Base-by-base conservation (phyloP, 495 filamentous ascomycete species). In the Aspergillus cristatus region DNA sequence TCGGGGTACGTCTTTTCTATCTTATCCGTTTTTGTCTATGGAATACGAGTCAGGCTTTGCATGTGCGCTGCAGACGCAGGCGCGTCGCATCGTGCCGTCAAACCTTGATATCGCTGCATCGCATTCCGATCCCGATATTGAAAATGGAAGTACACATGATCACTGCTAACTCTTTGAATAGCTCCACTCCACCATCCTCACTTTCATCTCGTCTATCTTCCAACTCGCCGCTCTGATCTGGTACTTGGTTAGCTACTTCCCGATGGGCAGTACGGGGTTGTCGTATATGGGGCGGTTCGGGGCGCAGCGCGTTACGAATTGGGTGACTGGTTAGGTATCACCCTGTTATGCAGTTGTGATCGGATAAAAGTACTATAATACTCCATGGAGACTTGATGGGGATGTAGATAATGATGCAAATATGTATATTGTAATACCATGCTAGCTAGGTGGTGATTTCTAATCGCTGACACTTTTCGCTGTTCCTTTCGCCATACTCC, bases 241-340 rank as follows among this genome's bases (percentile, higher is more conserved):
- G 90, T 97, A 97, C 63, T 70, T 94, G 7, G 81, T 98, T 61
- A 91, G 84, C 64, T 98, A 98, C 66, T 98, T 98, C 57, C 91
- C 91, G 2, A 94, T 96, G 88, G 91, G 91, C 16, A 84, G 82
- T 34, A 86, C 78, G 34, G 86, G 90, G 14, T 62, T 96, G 44
- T 79, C 89, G 46, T 82, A 94, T 47, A 87, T 86, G 50, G 82
- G 86, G 28, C 78, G 75, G 10, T 87, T 94, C 47, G 91, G 90
- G 7, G 85, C 81, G 13, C 81, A 79, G 57, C 71, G 86, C 48
- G 84, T 93, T 12, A 72, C 86, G 8, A 72, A 86, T 38, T 98
- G 91, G 91, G 82, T 98, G 76, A 79, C 75, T 35, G 79, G 82
- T 37, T 94, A 62, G 71, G 35, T n/a, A n/a, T n/a, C n/a, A n/a